These are phyloP conservation scores for Leccinum angustisporum DNA, from an alignment of 1,284 basidiomycete species.

Conservation along the genomic window DNA sequence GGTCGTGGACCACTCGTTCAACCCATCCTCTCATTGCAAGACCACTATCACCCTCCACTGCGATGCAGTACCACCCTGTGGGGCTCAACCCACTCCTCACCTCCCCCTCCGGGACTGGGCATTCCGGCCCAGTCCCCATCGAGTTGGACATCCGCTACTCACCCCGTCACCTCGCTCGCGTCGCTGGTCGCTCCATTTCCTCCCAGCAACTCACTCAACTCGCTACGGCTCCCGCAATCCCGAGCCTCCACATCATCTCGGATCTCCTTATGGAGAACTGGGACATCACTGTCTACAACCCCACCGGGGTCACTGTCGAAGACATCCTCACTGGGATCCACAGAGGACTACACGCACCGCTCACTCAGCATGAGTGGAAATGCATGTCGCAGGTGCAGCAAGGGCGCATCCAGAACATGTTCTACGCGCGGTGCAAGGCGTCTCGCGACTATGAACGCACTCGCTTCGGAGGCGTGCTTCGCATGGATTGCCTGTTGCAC, in stretches of 20 bases:
- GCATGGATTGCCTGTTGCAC: slow-evolving; percentile 47
- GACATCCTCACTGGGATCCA: slow-evolving; percentile 49
- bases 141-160: slow-evolving; percentile 49
- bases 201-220: slow-evolving; percentile 37
- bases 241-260: slow-evolving; percentile 42
- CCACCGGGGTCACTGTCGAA: slow-evolving; percentile 44
- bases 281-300: slow-evolving; percentile 35
- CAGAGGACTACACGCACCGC: slow-evolving; percentile 36
- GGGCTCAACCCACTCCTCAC: slow-evolving; percentile 22
- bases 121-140: slow-evolving; percentile 25
- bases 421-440: slow-evolving; percentile 42
- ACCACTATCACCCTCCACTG: neutral
- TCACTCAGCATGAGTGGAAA: slow-evolving; percentile 44
- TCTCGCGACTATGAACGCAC: slow-evolving; percentile 33
- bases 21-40: neutral
- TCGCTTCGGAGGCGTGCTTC: slow-evolving; percentile 41
- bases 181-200: slow-evolving; percentile 13
- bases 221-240: slow-evolving; percentile 44
- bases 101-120: slow-evolving; percentile 13
- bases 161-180: slow-evolving; percentile 36
- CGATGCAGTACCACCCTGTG: slow-evolving; percentile 23
- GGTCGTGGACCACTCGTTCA: neutral
- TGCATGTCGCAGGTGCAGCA: slow-evolving; percentile 42
- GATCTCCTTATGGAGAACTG: slow-evolving; percentile 46
- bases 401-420: slow-evolving; percentile 39